Evolutionary conservation across 2,329 filamentous ascomycete genomes (phyloP), one percentile per base, ranked within the genome.

Genomic region (Incumbomyces delicatus): DNA sequence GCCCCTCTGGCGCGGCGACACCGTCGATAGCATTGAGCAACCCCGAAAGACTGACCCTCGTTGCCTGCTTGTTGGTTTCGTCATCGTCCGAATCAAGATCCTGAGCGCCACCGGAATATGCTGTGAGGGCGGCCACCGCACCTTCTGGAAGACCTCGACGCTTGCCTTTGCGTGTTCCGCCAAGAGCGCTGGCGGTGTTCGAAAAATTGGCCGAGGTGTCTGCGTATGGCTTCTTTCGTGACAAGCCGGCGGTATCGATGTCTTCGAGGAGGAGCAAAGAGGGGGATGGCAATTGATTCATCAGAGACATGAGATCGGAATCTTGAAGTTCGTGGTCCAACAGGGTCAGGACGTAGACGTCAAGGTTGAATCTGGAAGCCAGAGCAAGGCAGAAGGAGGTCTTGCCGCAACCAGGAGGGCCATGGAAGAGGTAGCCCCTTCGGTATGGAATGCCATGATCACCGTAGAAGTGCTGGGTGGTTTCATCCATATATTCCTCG

Each of bases 1-100:
- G 77, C 20, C 85, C 85, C 65, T 90, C 85, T 56, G 86, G 83
- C 2, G 80, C 84, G 1, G 83, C 83, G 1, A 88, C 85, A 46
- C 87, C 85, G 58, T 94, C 86, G 34, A 94, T 87, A 48, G 83
- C 83, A 63, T 94, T 94, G 43, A 94, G 74, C 1, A 94, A 73
- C 1, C 85, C 85, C 0, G 84, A 86, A 2, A 92, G 73, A 1
- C 83, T 85, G 54, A 89, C 86, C 17, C 50, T 37, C 18, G 46
- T 50, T 6, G 44, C 41, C 13, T 37, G 47, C 7, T 35, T 36
- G 18, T 41, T 48, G 14, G 34, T 43, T 2, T 27, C 43, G 10
- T 55, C 53, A 6, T 53, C 52, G 14, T 50, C 47, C 14, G 54
- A 54, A 33, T 51, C 46, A 29, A 50, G 30, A 29, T 48, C 45